Conservation (phyloP, 495 filamentous ascomycete species). For the Recurvomyces mirabilis region DNA sequence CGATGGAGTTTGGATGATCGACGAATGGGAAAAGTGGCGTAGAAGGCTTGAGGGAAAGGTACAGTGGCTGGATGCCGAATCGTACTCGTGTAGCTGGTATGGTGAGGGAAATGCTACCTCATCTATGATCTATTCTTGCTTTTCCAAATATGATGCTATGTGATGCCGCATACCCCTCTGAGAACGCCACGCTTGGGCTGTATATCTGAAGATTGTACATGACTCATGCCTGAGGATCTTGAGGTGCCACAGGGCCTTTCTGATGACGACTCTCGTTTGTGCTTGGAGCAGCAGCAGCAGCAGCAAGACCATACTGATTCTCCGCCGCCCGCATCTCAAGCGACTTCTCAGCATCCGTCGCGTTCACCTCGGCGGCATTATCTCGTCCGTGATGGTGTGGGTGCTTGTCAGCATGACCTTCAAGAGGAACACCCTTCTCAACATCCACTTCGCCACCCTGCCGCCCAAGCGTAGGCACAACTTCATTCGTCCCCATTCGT, state of each 20-base stretch:
- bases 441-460: constrained; percentile 1
- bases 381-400: constrained; percentile 1
- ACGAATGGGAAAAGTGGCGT: too few relatives aligned
- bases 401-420: constrained; percentile 2
- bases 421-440: constrained; percentile 11
- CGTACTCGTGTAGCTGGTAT: too few relatives aligned
- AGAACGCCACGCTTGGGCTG: background rate
- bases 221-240: constrained; percentile 1
- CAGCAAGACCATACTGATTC: background rate
- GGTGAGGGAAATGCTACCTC: too few relatives aligned
- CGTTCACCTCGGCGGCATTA: constrained; percentile 1
- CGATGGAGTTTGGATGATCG: too few relatives aligned
- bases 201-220: too few relatives aligned
- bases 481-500: constrained; percentile 2
- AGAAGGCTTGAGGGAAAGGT: too few relatives aligned
- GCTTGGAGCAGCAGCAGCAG: background rate
- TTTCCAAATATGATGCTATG: too few relatives aligned
- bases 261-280: background rate
- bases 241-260: constrained; percentile 1
- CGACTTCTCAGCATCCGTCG: constrained; percentile 9
- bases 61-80: too few relatives aligned
- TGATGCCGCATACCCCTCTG: too few relatives aligned
- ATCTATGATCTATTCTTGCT: too few relatives aligned
- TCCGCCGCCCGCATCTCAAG: constrained; percentile 13
- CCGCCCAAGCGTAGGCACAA: background rate